Evolutionary conservation across 2,329 filamentous ascomycete genomes (phyloP), one percentile per base, ranked within the genome.

Genomic region (Tympanopsis confertula): DNA sequence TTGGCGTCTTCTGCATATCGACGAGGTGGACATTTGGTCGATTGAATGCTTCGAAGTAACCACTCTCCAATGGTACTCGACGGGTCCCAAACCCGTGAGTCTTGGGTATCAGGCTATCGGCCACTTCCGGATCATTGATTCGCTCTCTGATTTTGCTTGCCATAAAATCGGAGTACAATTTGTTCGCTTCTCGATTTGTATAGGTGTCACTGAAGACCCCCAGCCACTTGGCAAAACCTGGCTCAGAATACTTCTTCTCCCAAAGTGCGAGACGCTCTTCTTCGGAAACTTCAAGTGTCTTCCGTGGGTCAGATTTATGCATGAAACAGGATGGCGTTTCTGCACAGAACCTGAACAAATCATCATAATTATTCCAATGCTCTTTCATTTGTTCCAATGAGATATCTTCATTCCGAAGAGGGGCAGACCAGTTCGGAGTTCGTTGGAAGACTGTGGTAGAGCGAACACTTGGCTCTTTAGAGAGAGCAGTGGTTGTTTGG

Each of bases 1-100:
- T 57, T 1, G 50, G 44, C 13, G 47, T 36, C 12, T 55, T 49
- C 2, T 61, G 48, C 35, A 62, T 48, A 18, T 33, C 30, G 17
- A 33, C 30, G 7, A 33, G 15, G 3, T 58, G 47, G 15, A 61
- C 52, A 19, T 62, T 60, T 4, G 48, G 41, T 44, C 55, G 49
- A 15, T 57, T 50, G 4, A 62, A 45, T 3, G 57, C 52, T 37
- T 63, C 59, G 30, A 61, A 55, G 42, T 61, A 63, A 19, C 57
- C 56, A 36, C 12, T 20, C 18, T 36, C 20, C 7, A 36, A 17
- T n/a, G 44, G 38, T 41, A 50, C 14, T 35, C 48, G 38, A 38
- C 42, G 10, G 36, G 47, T 41, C 32, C 49, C 39, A 37, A 52
- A 43, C 38, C 46, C 44, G 38, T 56, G 50, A 36, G 44, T 47